Evolutionary conservation across 2,329 filamentous ascomycete species (phyloP).

Genomic region (Parasarocladium wereldwijsianum): DNA sequence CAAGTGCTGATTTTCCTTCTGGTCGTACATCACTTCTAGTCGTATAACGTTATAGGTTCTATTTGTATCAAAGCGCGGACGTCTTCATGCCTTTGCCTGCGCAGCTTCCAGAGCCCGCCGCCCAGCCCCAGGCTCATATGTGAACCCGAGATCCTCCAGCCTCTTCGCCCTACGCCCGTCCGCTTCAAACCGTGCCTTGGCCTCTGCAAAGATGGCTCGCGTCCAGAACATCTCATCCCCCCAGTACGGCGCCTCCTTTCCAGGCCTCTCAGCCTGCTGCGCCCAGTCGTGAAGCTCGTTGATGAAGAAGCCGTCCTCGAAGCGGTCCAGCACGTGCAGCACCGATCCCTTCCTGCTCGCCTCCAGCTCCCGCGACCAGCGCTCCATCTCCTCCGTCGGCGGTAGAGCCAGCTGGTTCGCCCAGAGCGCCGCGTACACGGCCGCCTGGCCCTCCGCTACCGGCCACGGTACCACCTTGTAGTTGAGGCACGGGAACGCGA

Average conservation of each 20-base stretch:
- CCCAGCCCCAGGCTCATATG: conserved; percentile 24
- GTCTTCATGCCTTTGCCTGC: neutral
- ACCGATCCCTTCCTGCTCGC: conserved; percentile 17
- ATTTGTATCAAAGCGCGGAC: too few species aligned
- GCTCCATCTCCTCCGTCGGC: conserved; percentile 43
- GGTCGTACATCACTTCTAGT: too few species aligned
- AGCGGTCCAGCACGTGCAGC: conserved; percentile 15
- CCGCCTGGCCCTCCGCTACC: conserved; percentile 62
- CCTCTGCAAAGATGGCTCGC: conserved; percentile 49
- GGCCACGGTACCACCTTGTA: conserved; percentile 85
- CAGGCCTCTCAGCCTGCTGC: conserved; percentile 29
- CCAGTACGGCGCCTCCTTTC: conserved; percentile 62
- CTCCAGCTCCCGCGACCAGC: conserved; percentile 53
- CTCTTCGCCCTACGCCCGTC: conserved; percentile 48
- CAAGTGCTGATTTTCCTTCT: too few species aligned
- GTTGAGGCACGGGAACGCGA: conserved; percentile 62
- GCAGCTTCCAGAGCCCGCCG: conserved; percentile 1
- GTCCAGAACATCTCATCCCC: conserved; percentile 57
- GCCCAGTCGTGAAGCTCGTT: conserved; percentile 54
- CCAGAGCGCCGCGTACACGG: conserved; percentile 64
- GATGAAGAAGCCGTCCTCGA: conserved; percentile 51
- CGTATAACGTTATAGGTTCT: too few species aligned
- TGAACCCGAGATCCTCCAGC: conserved; percentile 59
- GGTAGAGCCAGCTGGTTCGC: conserved; percentile 56
- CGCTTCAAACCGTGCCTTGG: conserved; percentile 57